Evolutionary conservation across 1,284 basidiomycete species (phyloP).

Genomic region (Microbotryum scabiosae): DNA sequence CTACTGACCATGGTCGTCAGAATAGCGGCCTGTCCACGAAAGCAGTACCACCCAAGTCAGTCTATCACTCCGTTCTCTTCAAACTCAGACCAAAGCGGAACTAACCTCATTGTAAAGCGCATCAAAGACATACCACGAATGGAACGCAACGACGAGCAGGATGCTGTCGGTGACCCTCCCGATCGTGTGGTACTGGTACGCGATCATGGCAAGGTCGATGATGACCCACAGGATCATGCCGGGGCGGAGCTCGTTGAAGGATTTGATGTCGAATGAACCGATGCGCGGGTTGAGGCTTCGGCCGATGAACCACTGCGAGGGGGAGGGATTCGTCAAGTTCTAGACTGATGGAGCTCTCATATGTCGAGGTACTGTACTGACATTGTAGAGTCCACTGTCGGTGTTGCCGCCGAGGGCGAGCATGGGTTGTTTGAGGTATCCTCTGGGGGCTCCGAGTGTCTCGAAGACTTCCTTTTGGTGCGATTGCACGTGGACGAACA

Average conservation of each 20-base stretch:
- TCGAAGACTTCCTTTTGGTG: slow-evolving; percentile 47
- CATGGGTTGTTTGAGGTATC: slow-evolving; percentile 41
- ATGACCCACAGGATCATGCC: slow-evolving; percentile 93
- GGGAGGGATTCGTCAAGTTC: neutral
- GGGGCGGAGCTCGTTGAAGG: slow-evolving; percentile 88
- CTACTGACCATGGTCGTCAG: slow-evolving; percentile 55
- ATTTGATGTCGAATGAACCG: slow-evolving; percentile 87
- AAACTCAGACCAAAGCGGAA: neutral
- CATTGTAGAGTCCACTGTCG: slow-evolving; percentile 82
- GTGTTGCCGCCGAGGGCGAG: slow-evolving; percentile 88
- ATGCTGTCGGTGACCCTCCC: slow-evolving; percentile 81
- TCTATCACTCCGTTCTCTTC: neutral
- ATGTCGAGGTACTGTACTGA: slow-evolving; percentile 43
- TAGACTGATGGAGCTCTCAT: neutral
- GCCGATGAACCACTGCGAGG: slow-evolving; percentile 81
- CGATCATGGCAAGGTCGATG: slow-evolving; percentile 82
- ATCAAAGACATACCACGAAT: slow-evolving; percentile 80
- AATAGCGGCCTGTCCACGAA: slow-evolving; percentile 50
- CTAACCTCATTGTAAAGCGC: slow-evolving; percentile 77
- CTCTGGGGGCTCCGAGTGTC: neutral
- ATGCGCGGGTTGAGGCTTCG: slow-evolving; percentile 85
- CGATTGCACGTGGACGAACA: slow-evolving; percentile 64
- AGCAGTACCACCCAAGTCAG: neutral
- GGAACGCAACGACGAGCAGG: slow-evolving; percentile 79
- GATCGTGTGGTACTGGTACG: slow-evolving; percentile 70